Evolutionary conservation across 306 rosid species (phyloP).

Genomic region (Castanea mollissima): DNA sequence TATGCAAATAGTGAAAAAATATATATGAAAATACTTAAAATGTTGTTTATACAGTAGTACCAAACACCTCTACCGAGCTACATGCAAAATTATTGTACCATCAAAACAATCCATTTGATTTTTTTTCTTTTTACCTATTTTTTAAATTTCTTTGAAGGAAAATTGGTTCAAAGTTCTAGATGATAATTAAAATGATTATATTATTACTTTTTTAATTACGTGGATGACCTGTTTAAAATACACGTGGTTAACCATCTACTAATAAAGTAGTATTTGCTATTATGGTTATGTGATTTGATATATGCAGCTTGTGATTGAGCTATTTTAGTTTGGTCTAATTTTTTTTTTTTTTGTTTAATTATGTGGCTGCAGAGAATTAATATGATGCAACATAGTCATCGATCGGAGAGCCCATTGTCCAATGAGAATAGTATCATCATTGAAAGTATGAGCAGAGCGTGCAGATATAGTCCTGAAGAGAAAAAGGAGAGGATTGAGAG

Average conservation of each 20-base stretch:
- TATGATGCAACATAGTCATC: slow-evolving; percentile 32
- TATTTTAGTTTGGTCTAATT: not conserved
- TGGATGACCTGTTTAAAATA: too few species aligned
- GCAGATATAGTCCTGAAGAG: slow-evolving; percentile 74
- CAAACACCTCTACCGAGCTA: not conserved
- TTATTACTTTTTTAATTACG: too few species aligned
- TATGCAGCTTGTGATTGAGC: not conserved
- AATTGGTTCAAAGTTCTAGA: too few species aligned
- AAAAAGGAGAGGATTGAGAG: slow-evolving; percentile 82
- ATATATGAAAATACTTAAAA: too few species aligned
- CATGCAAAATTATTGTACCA: not conserved
- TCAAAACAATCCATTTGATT: too few species aligned
- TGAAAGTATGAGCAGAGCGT: slow-evolving; percentile 81
- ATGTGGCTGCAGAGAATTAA: slow-evolving; percentile 43
- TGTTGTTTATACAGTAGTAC: accelerated
- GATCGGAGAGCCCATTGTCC: slow-evolving; percentile 53
- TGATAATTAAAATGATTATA: too few species aligned
- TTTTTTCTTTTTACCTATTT: not conserved
- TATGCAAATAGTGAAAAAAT: too few species aligned
- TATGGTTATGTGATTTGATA: not conserved
- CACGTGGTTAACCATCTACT: too few species aligned
- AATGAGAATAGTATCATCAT: slow-evolving; percentile 82
- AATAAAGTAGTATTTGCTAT: too few species aligned
- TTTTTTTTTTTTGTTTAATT: too few species aligned
- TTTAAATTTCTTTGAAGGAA: too few species aligned